Base-by-base conservation (phyloP, 2,329 filamentous ascomycete genomes). In the Paraconiothyrium brasiliense region DNA sequence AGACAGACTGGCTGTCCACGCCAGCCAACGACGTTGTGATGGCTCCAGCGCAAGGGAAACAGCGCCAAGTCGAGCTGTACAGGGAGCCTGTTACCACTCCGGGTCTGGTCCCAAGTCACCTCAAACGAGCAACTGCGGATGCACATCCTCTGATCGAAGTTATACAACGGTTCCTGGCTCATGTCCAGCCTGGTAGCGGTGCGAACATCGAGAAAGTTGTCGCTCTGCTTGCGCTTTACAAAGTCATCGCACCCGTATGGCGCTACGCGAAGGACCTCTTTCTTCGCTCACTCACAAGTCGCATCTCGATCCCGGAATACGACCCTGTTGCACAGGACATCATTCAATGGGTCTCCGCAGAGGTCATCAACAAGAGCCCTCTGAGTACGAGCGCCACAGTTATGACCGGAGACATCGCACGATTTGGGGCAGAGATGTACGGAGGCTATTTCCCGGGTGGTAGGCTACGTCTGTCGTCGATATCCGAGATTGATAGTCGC, bases 81-180 rank as follows among this genome's bases (percentile, higher is more conserved):
- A 16, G 22, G 13, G 72, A 75, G 47, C 64, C 71, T 6, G 52
- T 74, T 10, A 62, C 70, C 39, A 70, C 70, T 1, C 68, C 70
- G 16, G 73, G 71, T 8, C 62, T 69, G 8, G 55, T 76, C 3
- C 73, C 73, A 10, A 59, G 35, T 5, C 69, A 72, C 52, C 63
- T 73, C 4, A 73, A 72, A 41, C 62, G 63, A 27, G 49, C 65
- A 20, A 64, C 68, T 11, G 64, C 64, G 5, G 49, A 48, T 9
- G 61, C 59, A 8, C 66, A 67, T 55, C 73, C 73, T 1, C 54
- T 76, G 1, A 58, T 76, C n/a, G 73, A 76, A 56, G 63, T 76
- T 14, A n/a, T 73, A 7, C 71, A 75, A 34, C 72, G 72, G 14
- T 34, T 73, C 24, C 47, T 72, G 2, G 68, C 66, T 27, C 70